Percentiles rank a stretch among this genome's conserved stretches.
phyloP scores from a whole-genome alignment of 1,284 basidiomycete genomes.

The Rhodotorula sp. region DNA sequence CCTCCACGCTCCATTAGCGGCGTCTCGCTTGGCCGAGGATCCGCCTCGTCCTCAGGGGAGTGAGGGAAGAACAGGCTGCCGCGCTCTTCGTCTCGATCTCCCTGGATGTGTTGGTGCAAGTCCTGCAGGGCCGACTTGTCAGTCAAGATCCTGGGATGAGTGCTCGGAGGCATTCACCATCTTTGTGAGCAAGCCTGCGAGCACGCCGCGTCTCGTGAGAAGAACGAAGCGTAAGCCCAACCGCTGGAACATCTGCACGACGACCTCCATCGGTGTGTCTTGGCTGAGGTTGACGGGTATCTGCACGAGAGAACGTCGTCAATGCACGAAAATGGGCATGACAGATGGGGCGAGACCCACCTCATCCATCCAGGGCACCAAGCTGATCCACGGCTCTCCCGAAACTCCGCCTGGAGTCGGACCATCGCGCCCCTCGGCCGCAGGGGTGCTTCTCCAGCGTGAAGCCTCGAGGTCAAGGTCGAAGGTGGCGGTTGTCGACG shows the following conservation, averaged over 20 bases:
- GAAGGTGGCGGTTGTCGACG: neutral
- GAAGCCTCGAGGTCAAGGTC: constrained; percentile 1
- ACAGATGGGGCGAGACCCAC: constrained; percentile 3
- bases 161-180: constrained; percentile 21
- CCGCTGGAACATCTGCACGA: constrained; percentile 44
- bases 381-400: constrained; percentile 23
- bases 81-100: too few species aligned
- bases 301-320: neutral
- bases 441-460: neutral
- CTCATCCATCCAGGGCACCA: constrained; percentile 42
- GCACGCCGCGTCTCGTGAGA: constrained; percentile 25
- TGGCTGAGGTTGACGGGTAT: constrained; percentile 38
- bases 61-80: too few species aligned
- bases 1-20: too few species aligned
- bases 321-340: neutral
- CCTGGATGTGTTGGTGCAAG: neutral
- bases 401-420: neutral
- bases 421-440: neutral
- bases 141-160: too few species aligned
- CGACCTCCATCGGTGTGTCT: constrained; percentile 42
- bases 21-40: too few species aligned
- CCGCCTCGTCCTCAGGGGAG: too few species aligned
- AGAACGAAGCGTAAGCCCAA: constrained; percentile 38
- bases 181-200: constrained; percentile 35
- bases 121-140: too few species aligned